Conservation (phyloP, 495 filamentous ascomycete species). For the Penicillium lagena region DNA sequence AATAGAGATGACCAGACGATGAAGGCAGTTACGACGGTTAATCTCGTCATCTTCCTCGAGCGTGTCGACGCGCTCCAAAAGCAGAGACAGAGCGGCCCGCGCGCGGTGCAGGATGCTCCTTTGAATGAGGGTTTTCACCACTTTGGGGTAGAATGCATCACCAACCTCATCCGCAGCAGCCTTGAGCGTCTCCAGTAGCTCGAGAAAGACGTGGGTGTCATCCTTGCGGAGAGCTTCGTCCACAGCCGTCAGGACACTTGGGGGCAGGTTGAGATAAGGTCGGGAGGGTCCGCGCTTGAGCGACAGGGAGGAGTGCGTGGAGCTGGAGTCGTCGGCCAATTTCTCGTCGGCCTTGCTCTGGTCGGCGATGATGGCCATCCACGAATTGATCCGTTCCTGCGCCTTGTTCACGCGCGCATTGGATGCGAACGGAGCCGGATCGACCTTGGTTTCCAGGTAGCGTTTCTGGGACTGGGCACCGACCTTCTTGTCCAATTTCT, state of each 20-base stretch:
- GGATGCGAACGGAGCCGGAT: slow-evolving; percentile 75
- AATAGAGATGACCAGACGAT: slow-evolving; percentile 84
- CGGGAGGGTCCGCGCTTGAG: slow-evolving; percentile 65
- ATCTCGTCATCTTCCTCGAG: slow-evolving; percentile 87
- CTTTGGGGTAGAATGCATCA: slow-evolving; percentile 43
- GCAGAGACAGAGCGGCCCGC: slow-evolving; percentile 56
- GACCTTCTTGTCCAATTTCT: slow-evolving; percentile 93
- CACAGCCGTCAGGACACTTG: slow-evolving; percentile 59
- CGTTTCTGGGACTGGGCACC: slow-evolving; percentile 65
- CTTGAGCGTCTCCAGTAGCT: slow-evolving; percentile 53
- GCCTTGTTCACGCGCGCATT: slow-evolving; percentile 58
- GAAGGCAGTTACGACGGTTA: slow-evolving; percentile 87
- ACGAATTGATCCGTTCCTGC: slow-evolving; percentile 78
- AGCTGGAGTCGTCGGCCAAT: slow-evolving; percentile 61
- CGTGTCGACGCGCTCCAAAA: slow-evolving; percentile 59
- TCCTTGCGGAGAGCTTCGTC: slow-evolving; percentile 76
- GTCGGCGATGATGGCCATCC: slow-evolving; percentile 65
- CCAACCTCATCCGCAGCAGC: slow-evolving; percentile 41
- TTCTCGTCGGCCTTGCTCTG: slow-evolving; percentile 56
- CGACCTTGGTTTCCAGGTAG: slow-evolving; percentile 83
- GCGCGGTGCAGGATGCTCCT: slow-evolving; percentile 70
- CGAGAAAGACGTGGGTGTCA: slow-evolving; percentile 53
- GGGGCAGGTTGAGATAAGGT: slow-evolving; percentile 61
- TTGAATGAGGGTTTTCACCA: slow-evolving; percentile 77
- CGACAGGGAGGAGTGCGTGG: slow-evolving; percentile 63